A percentile compares a stretch with the other conserved stretches of the same genome.
Conservation (phyloP, 129 eudicot genomes). For the Tagetes patula region DNA sequence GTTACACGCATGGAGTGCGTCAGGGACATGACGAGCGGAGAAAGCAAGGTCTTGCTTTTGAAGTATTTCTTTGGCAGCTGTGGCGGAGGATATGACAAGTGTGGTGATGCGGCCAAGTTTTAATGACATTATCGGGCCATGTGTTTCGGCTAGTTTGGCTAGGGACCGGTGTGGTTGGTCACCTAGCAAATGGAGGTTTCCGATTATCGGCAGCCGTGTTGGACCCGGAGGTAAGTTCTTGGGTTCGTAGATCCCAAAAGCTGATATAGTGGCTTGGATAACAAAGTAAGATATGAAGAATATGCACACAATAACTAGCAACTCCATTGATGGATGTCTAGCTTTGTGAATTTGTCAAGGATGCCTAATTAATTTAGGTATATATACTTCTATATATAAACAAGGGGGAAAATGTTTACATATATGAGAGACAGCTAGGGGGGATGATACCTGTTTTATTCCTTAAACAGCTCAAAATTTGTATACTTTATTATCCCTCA, state of each 20-base stretch:
- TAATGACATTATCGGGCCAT: constrained; percentile 48
- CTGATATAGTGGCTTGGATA: constrained; percentile 1
- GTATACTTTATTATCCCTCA: too few relatives aligned
- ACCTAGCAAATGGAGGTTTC: constrained; percentile 46
- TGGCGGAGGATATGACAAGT: constrained; percentile 54
- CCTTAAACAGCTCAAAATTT: too few relatives aligned
- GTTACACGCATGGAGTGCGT: constrained; percentile 46
- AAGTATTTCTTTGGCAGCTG: constrained; percentile 54
- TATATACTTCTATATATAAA: too few relatives aligned
- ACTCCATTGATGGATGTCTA: constrained; percentile 35
- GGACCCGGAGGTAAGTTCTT: constrained; percentile 50
- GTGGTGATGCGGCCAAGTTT: constrained; percentile 42
- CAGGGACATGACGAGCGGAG: constrained; percentile 44
- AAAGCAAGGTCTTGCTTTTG: constrained; percentile 61
- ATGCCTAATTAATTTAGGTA: too few relatives aligned
- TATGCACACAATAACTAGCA: constrained; percentile 8
- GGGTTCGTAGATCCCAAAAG: constrained; percentile 13
- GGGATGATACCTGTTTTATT: too few relatives aligned
- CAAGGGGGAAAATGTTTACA: too few relatives aligned
- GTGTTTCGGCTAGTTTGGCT: constrained; percentile 35
- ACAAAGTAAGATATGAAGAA: constrained; percentile 23
- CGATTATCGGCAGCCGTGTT: constrained; percentile 36
- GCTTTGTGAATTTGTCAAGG: too few relatives aligned
- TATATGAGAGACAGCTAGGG: too few relatives aligned
- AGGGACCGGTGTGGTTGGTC: constrained; percentile 40